Percentiles rank a stretch among this genome's conserved stretches.
These are phyloP conservation scores for Globisporangium cystogenes DNA, from an alignment of 352 stramenopile genomes.

Conservation along the genomic window DNA sequence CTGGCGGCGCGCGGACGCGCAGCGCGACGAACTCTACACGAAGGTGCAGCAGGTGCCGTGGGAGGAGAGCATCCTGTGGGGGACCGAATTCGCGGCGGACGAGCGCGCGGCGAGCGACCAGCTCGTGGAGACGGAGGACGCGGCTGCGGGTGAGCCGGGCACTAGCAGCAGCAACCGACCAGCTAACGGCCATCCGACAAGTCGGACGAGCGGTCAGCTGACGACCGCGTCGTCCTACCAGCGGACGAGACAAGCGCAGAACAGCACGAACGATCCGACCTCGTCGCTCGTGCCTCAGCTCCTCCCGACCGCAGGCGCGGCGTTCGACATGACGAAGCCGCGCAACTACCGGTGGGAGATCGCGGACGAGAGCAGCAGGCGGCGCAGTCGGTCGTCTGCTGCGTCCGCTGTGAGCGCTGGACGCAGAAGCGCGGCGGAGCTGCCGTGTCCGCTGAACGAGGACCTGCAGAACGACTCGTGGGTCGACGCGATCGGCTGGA, in stretches of 20 bases:
- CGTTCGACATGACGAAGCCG: conserved; percentile 75
- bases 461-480: conserved; percentile 66
- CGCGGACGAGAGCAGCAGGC: background rate
- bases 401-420: background rate
- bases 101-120: conserved; percentile 15
- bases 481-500: conserved; percentile 76
- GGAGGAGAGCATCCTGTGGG: conserved; percentile 83
- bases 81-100: conserved; percentile 39
- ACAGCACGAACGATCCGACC: background rate
- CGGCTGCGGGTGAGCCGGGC: background rate
- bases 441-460: conserved; percentile 60
- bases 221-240: background rate
- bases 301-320: background rate
- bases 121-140: conserved; percentile 10
- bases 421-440: background rate
- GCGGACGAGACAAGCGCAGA: background rate
- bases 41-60: conserved; percentile 79
- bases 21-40: conserved; percentile 62
- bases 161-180: background rate
- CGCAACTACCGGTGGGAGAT: conserved; percentile 54
- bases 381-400: background rate
- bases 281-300: background rate
- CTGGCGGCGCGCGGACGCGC: conserved; percentile 11
- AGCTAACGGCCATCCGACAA: background rate
- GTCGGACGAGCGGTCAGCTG: background rate